A percentile compares a stretch with the other conserved stretches of the same genome.
These are phyloP conservation scores for Chaetomium cochliodes DNA, from an alignment of 495 filamentous ascomycete species.

Conservation along the genomic window DNA sequence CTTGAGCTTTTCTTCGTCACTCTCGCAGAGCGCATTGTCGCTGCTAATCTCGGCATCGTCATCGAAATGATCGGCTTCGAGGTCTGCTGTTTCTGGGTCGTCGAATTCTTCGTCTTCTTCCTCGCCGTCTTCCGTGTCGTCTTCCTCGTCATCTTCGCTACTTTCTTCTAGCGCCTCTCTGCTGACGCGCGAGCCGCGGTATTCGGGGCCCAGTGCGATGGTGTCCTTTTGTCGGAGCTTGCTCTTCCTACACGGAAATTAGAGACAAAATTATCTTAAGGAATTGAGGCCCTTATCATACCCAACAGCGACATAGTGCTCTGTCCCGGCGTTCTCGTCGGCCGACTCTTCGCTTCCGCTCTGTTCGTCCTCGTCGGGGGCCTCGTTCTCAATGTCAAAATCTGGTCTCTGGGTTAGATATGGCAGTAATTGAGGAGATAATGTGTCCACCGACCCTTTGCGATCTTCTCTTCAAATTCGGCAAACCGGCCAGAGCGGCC, in stretches of 20 bases:
- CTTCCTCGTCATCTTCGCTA: slow-evolving; percentile 39
- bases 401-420: slow-evolving; percentile 53
- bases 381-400: slow-evolving; percentile 82
- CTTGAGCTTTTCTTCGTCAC: slow-evolving; percentile 60
- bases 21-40: slow-evolving; percentile 59
- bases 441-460: slow-evolving; percentile 34
- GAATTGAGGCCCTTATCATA: slow-evolving; percentile 37
- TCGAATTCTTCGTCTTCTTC: slow-evolving; percentile 45
- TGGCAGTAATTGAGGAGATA: no score
- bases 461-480: slow-evolving; percentile 43
- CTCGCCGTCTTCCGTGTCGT: slow-evolving; percentile 40
- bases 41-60: slow-evolving; percentile 61
- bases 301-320: slow-evolving; percentile 84
- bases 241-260: slow-evolving; percentile 61
- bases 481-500: slow-evolving; percentile 41
- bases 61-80: slow-evolving; percentile 47
- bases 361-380: slow-evolving; percentile 46
- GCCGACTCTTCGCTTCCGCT: slow-evolving; percentile 57
- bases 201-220: slow-evolving; percentile 70
- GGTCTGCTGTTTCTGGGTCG: slow-evolving; percentile 48
- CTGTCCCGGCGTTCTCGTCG: slow-evolving; percentile 59
- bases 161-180: slow-evolving; percentile 61
- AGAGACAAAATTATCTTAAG: slow-evolving; percentile 8
- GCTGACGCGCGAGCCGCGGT: slow-evolving; percentile 75
- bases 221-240: slow-evolving; percentile 74